Percentiles rank a stretch among this genome's conserved stretches.
Evolutionary conservation across 805 yeast species (phyloP).

Genomic region (Starmera dryadoides): DNA sequence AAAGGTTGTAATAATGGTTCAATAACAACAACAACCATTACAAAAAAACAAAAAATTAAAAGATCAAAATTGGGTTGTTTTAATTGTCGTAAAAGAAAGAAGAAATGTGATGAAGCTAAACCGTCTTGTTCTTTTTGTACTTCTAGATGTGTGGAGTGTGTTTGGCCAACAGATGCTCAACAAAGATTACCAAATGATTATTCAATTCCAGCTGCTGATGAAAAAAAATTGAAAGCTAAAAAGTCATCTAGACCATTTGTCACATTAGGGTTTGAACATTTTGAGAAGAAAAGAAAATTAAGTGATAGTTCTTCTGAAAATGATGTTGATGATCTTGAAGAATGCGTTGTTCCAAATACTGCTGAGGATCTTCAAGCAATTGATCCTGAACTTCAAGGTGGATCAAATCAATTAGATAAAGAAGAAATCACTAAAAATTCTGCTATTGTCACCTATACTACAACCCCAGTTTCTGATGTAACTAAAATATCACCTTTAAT

Average conservation of each 20-base stretch:
- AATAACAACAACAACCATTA: too few relatives aligned
- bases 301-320: not conserved
- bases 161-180: conserved; percentile 14
- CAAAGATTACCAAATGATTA: conserved; percentile 14
- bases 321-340: not conserved
- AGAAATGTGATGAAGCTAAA: conserved; percentile 52
- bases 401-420: too few relatives aligned
- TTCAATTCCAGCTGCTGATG: conserved; percentile 7
- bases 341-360: not conserved
- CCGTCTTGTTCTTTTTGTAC: conserved; percentile 36
- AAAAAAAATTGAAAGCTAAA: not conserved
- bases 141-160: conserved; percentile 23
- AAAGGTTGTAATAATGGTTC: not conserved
- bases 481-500: too few relatives aligned
- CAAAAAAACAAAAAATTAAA: not conserved
- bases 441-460: too few relatives aligned
- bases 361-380: not conserved
- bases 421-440: too few relatives aligned
- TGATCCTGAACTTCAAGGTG: not conserved
- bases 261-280: not conserved
- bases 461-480: too few relatives aligned
- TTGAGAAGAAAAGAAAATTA: not conserved
- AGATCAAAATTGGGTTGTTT: conserved; percentile 13
- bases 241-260: not conserved
- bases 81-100: conserved; percentile 44